Conservation (phyloP, 2,329 filamentous ascomycete genomes). For the Fusarium pilosicola region DNA sequence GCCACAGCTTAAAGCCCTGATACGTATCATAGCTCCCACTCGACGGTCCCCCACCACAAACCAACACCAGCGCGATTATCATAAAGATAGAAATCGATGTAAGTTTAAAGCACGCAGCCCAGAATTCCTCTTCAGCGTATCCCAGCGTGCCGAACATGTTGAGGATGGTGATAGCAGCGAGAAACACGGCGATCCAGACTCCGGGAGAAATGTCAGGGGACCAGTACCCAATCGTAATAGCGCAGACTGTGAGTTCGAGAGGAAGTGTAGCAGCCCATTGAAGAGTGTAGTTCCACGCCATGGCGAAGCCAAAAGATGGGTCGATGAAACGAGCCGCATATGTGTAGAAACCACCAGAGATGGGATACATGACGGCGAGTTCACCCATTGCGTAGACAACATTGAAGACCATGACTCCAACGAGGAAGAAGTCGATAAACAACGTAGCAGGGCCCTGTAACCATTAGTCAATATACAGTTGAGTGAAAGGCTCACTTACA, state of each 20-base stretch:
- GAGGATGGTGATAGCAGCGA: slow-evolving; percentile 60
- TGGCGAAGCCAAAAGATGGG: slow-evolving; percentile 64
- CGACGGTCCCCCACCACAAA: slow-evolving; percentile 66
- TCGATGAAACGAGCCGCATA: slow-evolving; percentile 59
- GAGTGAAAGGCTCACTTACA: slow-evolving; percentile 18
- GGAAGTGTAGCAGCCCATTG: slow-evolving; percentile 56
- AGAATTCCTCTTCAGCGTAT: slow-evolving; percentile 66
- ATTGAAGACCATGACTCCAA: slow-evolving; percentile 70
- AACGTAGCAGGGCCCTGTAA: slow-evolving; percentile 54
- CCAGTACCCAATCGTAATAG: slow-evolving; percentile 58
- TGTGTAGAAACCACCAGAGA: slow-evolving; percentile 67
- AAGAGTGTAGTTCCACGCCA: slow-evolving; percentile 61
- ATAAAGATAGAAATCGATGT: slow-evolving; percentile 69
- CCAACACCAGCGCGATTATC: slow-evolving; percentile 67
- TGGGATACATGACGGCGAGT: slow-evolving; percentile 69
- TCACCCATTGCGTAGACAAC: slow-evolving; percentile 69
- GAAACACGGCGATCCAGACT: slow-evolving; percentile 58
- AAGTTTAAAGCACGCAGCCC: slow-evolving; percentile 65
- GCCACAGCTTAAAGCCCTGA: slow-evolving; percentile 52
- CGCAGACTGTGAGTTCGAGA: slow-evolving; percentile 54
- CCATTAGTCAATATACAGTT: background rate
- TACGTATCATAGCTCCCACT: slow-evolving; percentile 55
- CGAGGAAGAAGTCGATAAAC: slow-evolving; percentile 63
- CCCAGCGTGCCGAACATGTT: slow-evolving; percentile 66
- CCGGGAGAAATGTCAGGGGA: slow-evolving; percentile 50